phyloP scores from a whole-genome alignment of 352 stramenopile genomes.

The Phytophthora syringae region DNA sequence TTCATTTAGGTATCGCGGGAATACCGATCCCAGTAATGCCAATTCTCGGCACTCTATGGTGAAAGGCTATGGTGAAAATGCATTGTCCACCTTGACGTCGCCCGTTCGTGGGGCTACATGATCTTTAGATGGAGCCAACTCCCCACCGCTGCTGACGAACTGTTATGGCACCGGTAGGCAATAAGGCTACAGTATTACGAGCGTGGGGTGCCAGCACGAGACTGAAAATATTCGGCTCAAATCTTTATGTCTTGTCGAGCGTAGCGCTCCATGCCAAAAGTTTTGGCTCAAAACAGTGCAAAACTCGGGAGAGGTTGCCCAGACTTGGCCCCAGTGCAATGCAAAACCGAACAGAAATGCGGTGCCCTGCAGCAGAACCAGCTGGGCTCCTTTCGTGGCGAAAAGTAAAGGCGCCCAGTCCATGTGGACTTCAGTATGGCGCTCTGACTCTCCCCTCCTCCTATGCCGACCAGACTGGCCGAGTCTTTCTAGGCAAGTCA shows the following conservation, averaged over 20 bases:
- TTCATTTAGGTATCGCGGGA: too few relatives aligned
- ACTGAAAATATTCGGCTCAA: not conserved
- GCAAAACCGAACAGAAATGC: conserved; percentile 4
- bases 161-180: too few relatives aligned
- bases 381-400: conserved; percentile 31
- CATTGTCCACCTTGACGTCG: conserved; percentile 28
- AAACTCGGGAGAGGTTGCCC: too few relatives aligned
- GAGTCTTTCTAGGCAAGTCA: conserved; percentile 11
- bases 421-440: too few relatives aligned
- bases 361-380: conserved; percentile 28
- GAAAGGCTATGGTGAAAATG: conserved; percentile 24
- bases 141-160: conserved; percentile 6
- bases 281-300: too few relatives aligned
- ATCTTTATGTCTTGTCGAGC: not conserved
- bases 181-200: too few relatives aligned
- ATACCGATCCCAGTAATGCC: conserved; percentile 27
- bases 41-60: conserved; percentile 23
- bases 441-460: conserved; percentile 35
- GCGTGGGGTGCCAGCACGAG: too few relatives aligned
- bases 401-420: conserved; percentile 26
- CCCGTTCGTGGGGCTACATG: conserved; percentile 35
- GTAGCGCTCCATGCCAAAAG: conserved; percentile 7
- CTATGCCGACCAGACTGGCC: conserved; percentile 25
- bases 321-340: too few relatives aligned
- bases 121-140: conserved; percentile 3